A percentile compares a stretch with the other conserved stretches of the same genome.
These are phyloP conservation scores for Thielaviopsis musarum DNA, from an alignment of 2,329 filamentous ascomycete genomes.

Conservation along the genomic window DNA sequence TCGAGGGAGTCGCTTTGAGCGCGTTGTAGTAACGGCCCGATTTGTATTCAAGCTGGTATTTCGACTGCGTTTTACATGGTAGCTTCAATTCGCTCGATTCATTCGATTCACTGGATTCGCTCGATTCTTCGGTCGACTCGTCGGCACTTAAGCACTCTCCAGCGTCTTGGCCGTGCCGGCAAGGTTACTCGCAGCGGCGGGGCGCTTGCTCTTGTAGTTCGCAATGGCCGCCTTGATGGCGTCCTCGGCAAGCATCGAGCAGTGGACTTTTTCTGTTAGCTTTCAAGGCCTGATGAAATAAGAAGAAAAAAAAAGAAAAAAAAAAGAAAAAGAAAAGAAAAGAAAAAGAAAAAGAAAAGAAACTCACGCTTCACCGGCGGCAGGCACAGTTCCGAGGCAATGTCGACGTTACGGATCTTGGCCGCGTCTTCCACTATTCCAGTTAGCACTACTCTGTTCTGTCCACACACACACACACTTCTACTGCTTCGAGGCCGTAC, in stretches of 20 bases:
- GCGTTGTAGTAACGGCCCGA: too few species aligned
- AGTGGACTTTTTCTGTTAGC: constrained; percentile 45
- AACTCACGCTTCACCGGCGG: constrained; percentile 71
- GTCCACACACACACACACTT: too few species aligned
- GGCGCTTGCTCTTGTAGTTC: constrained; percentile 72
- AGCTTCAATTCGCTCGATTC: too few species aligned
- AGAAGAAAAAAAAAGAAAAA: neutral
- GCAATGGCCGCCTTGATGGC: constrained; percentile 82
- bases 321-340: neutral
- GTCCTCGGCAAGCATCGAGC: constrained; percentile 82
- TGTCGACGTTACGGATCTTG: constrained; percentile 91
- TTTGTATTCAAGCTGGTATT: too few species aligned
- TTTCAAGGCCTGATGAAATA: neutral
- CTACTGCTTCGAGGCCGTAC: too few species aligned
- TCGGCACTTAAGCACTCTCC: neutral
- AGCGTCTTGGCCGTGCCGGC: constrained; percentile 44
- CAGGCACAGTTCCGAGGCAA: constrained; percentile 85
- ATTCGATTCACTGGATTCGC: too few species aligned
- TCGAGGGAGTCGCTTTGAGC: too few species aligned
- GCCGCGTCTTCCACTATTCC: constrained; percentile 63
- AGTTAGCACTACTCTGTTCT: neutral
- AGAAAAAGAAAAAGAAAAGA: neutral
- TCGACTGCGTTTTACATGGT: too few species aligned
- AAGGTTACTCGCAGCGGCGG: constrained; percentile 48
- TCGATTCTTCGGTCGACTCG: too few species aligned